Base-by-base conservation (phyloP, 768 basidiomycete species). In the Hericium erinaceus region DNA sequence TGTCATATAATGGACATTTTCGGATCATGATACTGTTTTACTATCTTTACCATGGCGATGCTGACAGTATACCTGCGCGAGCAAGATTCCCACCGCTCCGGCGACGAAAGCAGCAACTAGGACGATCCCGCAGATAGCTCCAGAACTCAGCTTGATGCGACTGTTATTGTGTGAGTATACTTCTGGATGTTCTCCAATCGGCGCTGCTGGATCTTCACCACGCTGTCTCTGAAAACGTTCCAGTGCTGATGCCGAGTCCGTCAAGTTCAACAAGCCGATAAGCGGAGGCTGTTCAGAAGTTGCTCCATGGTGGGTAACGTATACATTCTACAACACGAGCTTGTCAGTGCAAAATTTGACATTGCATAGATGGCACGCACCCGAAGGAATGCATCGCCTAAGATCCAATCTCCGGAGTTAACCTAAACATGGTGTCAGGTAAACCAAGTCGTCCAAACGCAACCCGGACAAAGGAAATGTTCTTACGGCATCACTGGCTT, bases 361-460 rank as follows among this genome's bases (percentile, higher is more conserved):
- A 33, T 33, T 33, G 9, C 33, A 41, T 41, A 41, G 18, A 33
- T 18, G 54, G 22, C 26, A 69, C 74, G 56, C 58, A 79, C 81
- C 61, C 82, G 73, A 56, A 84, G 71, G 57, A 82, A 83, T 16
- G 75, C 71, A 55, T 81, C 81, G n/a, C 81, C 82, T 18, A 83
- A 71, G 5, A 85, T 70, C 81, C 81, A 85, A 67, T 84, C 83
- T 4, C 77, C 80, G 12, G 79, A 77, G 60, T 74, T 71, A n/a
- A 80, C 71, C 77, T 79, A 59, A 26, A 33, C 9, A 2, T 3
- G 44, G 20, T 10, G 44, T 46, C 44, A 46, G 44, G n/a, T 20
- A n/a, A n/a, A n/a, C 5, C 3, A 26, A 52, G 40, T 12, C 18
- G 12, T 26, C 6, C 51, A 39, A 28, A 50, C 18, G 48, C 13